These are phyloP conservation scores for Penicillium sp. DNA, from an alignment of 2,329 filamentous ascomycete genomes.

Conservation along the genomic window DNA sequence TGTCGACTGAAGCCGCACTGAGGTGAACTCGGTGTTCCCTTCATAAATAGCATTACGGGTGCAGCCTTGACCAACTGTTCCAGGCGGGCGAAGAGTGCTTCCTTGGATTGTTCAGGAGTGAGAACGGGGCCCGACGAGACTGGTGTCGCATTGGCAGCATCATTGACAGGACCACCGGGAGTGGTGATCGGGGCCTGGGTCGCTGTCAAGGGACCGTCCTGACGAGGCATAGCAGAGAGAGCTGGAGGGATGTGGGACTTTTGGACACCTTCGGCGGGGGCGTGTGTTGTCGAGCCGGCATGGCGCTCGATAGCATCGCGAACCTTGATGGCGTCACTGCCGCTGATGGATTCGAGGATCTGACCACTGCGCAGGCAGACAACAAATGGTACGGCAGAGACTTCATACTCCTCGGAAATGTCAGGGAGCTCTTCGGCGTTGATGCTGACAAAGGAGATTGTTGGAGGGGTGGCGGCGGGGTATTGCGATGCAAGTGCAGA, in stretches of 20 bases:
- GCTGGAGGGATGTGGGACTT: conserved; percentile 37
- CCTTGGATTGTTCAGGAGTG: conserved; percentile 58
- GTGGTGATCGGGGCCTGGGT: conserved; percentile 26
- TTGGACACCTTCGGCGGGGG: conserved; percentile 23
- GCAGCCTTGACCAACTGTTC: conserved; percentile 86
- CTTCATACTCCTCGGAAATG: conserved; percentile 85
- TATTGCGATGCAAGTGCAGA: conserved; percentile 81
- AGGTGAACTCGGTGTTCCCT: conserved; percentile 80
- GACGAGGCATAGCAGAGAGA: conserved; percentile 37
- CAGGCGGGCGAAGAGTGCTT: conserved; percentile 77
- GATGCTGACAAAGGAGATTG: conserved; percentile 78
- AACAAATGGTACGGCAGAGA: conserved; percentile 88
- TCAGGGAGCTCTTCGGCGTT: conserved; percentile 93
- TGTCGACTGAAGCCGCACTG: conserved; percentile 93
- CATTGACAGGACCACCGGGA: conserved; percentile 18
- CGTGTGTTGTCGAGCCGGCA: conserved; percentile 49
- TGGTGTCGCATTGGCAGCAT: conserved; percentile 21
- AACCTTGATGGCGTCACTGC: conserved; percentile 81
- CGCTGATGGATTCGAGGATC: conserved; percentile 78
- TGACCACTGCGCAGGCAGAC: conserved; percentile 71
- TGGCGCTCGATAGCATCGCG: conserved; percentile 79
- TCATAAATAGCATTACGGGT: conserved; percentile 98
- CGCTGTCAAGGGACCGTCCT: conserved; percentile 28
- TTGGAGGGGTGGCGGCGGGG: conserved; percentile 58
- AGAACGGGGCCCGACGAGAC: conserved; percentile 21